Evolutionary conservation across 805 yeast species (phyloP).

Genomic region (Teunomyces lycoperdinae): DNA sequence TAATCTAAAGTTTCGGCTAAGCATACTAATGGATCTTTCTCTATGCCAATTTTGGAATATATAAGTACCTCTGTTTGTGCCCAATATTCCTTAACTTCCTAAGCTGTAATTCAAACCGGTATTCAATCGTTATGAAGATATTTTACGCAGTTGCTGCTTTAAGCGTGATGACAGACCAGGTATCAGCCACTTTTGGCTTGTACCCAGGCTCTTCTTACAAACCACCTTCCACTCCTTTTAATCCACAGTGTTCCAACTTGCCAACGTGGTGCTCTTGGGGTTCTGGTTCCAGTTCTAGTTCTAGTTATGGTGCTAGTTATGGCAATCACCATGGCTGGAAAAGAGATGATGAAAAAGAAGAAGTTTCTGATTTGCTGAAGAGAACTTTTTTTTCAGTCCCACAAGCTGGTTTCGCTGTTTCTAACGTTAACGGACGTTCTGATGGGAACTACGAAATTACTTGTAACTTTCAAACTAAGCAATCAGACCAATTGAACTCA

Average conservation of each 20-base stretch:
- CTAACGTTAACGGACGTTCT: slow-evolving; percentile 18
- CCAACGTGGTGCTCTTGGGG: not conserved
- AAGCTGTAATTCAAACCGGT: not conserved
- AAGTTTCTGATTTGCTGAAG: slow-evolving; percentile 7
- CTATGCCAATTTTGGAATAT: not conserved
- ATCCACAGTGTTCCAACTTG: slow-evolving; percentile 5
- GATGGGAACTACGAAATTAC: slow-evolving; percentile 19
- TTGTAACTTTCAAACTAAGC: slow-evolving; percentile 21
- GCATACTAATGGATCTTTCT: not conserved
- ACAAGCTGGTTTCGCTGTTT: slow-evolving; percentile 23
- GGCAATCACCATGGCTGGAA: not conserved
- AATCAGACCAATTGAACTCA: slow-evolving; percentile 15
- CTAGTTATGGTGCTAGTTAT: not conserved
- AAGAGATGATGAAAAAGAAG: slow-evolving; percentile 10
- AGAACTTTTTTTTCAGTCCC: slow-evolving; percentile 13
- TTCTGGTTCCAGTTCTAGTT: not conserved
- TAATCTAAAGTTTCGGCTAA: not conserved
- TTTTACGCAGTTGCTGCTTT: not conserved
- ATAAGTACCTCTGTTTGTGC: not conserved
- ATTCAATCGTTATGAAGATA: not conserved
- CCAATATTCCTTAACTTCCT: not conserved
- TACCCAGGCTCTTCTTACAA: not conserved
- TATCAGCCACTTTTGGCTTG: not conserved
- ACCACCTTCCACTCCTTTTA: not conserved
- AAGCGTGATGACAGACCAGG: not conserved